Conservation (phyloP, 2,329 filamentous ascomycete genomes). For the Calonectria ilicicola region DNA sequence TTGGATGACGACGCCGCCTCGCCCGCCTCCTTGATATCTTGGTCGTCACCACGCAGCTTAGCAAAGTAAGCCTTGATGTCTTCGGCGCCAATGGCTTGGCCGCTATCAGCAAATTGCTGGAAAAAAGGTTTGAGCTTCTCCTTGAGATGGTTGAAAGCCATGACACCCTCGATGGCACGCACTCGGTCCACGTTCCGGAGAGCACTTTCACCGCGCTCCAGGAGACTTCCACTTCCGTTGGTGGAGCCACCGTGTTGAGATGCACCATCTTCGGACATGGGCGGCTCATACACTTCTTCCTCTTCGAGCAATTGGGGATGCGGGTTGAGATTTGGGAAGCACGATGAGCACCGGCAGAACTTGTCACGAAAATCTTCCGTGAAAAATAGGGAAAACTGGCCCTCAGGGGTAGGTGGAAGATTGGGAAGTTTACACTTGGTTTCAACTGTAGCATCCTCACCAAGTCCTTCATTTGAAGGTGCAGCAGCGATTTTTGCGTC, state of each 20-base stretch:
- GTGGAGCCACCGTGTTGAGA: slow-evolving; percentile 68
- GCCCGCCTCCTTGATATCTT: slow-evolving; percentile 74
- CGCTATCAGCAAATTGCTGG: slow-evolving; percentile 92
- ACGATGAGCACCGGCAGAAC: slow-evolving; percentile 85
- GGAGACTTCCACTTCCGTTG: slow-evolving; percentile 82
- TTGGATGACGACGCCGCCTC: slow-evolving; percentile 60
- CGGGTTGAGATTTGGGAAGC: slow-evolving; percentile 77
- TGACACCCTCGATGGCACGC: slow-evolving; percentile 92
- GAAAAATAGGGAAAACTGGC: slow-evolving; percentile 85
- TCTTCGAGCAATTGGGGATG: slow-evolving; percentile 91
- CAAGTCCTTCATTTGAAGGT: slow-evolving; percentile 27
- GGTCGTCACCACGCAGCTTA: slow-evolving; percentile 88
- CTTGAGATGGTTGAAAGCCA: slow-evolving; percentile 97
- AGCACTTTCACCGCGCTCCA: slow-evolving; percentile 92
- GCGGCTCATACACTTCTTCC: slow-evolving; percentile 94
- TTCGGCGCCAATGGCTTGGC: slow-evolving; percentile 88
- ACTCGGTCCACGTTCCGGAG: slow-evolving; percentile 94
- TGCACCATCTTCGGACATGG: slow-evolving; percentile 76
- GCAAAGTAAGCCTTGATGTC: slow-evolving; percentile 98
- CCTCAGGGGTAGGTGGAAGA: slow-evolving; percentile 67
- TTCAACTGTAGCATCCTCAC: slow-evolving; percentile 12
- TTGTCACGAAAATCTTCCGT: slow-evolving; percentile 81
- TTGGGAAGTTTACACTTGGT: slow-evolving; percentile 69
- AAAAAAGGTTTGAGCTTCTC: slow-evolving; percentile 97
- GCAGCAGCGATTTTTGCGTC: neutral